A percentile compares a stretch with the other conserved stretches of the same genome.
phyloP scores from a whole-genome alignment of 176 grass and related monocot genomes.

The Musa troglodytarum region DNA sequence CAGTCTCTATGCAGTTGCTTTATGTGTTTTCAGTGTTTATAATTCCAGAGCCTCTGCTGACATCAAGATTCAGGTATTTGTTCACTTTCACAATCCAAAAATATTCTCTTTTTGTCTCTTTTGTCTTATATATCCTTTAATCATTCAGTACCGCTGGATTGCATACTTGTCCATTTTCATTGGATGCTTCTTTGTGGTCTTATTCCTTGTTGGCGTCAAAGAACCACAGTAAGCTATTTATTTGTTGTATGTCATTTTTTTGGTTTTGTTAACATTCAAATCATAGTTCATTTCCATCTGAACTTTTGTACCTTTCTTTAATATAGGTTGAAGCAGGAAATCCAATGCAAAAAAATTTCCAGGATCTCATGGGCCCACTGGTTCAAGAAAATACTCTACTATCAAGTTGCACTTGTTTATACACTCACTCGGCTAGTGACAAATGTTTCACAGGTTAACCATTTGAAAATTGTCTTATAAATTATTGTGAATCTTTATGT shows the following conservation, averaged over 20 bases:
- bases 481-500: not conserved
- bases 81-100: slow-evolving; percentile 16
- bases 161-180: slow-evolving; percentile 85
- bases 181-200: slow-evolving; percentile 63
- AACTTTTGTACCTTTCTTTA: not conserved
- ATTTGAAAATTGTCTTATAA: not conserved
- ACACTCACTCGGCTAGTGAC: slow-evolving; percentile 81
- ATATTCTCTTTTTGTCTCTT: slow-evolving; percentile 14
- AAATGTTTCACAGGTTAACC: slow-evolving; percentile 86
- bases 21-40: slow-evolving; percentile 64
- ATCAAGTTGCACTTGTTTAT: slow-evolving; percentile 96
- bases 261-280: too few species aligned
- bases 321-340: slow-evolving; percentile 54
- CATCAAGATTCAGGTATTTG: slow-evolving; percentile 72
- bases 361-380: slow-evolving; percentile 92
- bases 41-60: slow-evolving; percentile 30
- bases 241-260: not conserved
- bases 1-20: slow-evolving; percentile 74
- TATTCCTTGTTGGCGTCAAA: slow-evolving; percentile 88
- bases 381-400: slow-evolving; percentile 95
- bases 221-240: slow-evolving; percentile 64
- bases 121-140: slow-evolving; percentile 20
- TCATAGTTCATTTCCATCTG: not conserved
- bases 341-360: slow-evolving; percentile 34
- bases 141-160: slow-evolving; percentile 84